Evolutionary conservation across 306 rosid genomes (phyloP).

Genomic region (Dalbergia oliveri): DNA sequence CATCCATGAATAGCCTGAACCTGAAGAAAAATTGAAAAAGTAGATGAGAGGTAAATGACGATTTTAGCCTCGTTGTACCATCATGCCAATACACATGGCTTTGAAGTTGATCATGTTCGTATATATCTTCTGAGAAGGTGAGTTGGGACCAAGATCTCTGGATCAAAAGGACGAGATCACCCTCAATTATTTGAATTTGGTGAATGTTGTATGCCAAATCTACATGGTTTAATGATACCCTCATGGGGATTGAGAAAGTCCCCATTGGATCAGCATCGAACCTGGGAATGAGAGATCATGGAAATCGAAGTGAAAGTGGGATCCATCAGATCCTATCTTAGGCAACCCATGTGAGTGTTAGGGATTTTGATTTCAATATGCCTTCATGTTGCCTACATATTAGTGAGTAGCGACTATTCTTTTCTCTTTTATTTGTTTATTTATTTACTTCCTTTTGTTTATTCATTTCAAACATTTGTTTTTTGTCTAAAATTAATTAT

Average conservation of each 20-base stretch:
- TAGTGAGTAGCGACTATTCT: background rate
- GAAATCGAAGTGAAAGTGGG: background rate
- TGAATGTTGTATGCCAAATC: slow-evolving; percentile 23
- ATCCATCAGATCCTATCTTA: slow-evolving; percentile 48
- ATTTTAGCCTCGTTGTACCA: slow-evolving; percentile 26
- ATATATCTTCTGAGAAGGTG: slow-evolving; percentile 54
- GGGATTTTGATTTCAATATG: slow-evolving; percentile 34
- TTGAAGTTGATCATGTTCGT: slow-evolving; percentile 41
- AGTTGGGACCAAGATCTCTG: slow-evolving; percentile 51
- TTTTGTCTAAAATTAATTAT: background rate
- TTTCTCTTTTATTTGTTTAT: background rate
- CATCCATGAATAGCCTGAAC: background rate
- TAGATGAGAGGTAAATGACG: background rate
- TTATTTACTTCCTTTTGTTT: too few species aligned
- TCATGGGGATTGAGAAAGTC: slow-evolving; percentile 31
- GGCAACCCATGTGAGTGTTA: slow-evolving; percentile 63
- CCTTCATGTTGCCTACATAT: slow-evolving; percentile 32
- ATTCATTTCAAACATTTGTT: background rate
- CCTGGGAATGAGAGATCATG: slow-evolving; percentile 5
- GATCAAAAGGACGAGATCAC: slow-evolving; percentile 42
- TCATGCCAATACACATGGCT: slow-evolving; percentile 56
- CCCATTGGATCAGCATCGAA: slow-evolving; percentile 8
- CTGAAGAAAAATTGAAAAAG: too few species aligned
- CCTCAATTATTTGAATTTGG: slow-evolving; percentile 47
- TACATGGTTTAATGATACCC: slow-evolving; percentile 33